Conservation (phyloP, 202 grass and related monocot genomes). For the Digitaria exilis region DNA sequence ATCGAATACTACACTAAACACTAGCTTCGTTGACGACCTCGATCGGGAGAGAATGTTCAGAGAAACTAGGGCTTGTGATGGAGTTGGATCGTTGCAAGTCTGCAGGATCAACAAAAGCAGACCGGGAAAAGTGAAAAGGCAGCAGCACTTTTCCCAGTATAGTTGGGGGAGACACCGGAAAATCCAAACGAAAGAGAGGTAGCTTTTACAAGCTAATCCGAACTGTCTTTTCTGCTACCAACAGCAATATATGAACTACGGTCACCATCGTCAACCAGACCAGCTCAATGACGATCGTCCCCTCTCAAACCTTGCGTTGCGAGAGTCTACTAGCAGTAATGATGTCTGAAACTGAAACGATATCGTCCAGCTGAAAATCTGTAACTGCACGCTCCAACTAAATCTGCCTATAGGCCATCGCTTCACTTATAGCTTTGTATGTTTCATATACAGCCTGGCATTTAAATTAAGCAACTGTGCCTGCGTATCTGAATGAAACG, state of each 20-base stretch:
- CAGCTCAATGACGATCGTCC: background rate
- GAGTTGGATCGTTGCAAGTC: background rate
- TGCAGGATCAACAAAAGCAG: background rate
- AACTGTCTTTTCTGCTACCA: background rate
- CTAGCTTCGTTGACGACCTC: background rate
- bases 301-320: background rate
- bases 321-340: background rate
- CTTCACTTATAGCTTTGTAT: too few species aligned
- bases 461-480: too few species aligned
- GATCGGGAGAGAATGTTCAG: background rate
- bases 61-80: background rate
- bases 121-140: background rate
- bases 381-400: background rate
- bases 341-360: background rate
- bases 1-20: too few species aligned
- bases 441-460: too few species aligned
- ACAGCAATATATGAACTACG: background rate
- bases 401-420: background rate
- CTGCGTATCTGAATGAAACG: too few species aligned
- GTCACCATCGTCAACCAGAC: background rate
- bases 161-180: background rate
- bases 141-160: background rate
- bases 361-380: background rate
- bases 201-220: too few species aligned
- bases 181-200: background rate